Evolutionary conservation across 169 alveolate species (phyloP).

Genomic region (Neospora caninum): DNA sequence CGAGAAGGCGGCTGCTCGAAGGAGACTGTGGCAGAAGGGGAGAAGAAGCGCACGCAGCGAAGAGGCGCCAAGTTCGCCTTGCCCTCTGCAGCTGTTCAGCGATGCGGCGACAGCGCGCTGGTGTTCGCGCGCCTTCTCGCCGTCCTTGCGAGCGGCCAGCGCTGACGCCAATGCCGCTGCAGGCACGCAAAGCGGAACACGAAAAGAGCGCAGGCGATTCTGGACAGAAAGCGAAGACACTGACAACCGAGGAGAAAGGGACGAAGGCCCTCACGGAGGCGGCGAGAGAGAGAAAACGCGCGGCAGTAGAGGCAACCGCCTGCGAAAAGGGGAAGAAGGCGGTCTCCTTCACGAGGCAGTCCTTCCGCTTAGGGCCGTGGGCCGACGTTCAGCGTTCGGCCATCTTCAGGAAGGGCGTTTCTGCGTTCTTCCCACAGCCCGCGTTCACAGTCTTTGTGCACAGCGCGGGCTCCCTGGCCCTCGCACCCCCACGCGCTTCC

Average conservation of each 20-base stretch:
- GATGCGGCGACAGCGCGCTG: neutral
- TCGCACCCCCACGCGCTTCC: no score
- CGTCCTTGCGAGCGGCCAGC: neutral
- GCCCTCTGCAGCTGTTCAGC: constrained; percentile 12
- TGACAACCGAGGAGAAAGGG: neutral
- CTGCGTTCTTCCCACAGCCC: no score
- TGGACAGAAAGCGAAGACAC: neutral
- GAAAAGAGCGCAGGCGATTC: neutral
- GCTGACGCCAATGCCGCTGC: neutral
- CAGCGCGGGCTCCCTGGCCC: no score
- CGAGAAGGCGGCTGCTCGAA: constrained; percentile 4
- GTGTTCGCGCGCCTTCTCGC: constrained; percentile 14
- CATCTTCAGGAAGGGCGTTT: no score
- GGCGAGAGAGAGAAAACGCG: no score
- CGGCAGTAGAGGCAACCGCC: no score
- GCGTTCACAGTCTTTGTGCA: no score
- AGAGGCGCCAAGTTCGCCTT: neutral
- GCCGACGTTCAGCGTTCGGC: no score
- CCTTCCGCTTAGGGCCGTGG: no score
- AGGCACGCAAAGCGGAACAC: neutral
- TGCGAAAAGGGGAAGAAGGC: no score
- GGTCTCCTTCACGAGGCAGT: no score
- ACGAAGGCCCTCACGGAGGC: neutral
- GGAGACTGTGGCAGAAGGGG: neutral
- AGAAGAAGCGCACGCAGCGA: neutral